phyloP scores from a whole-genome alignment of 768 basidiomycete genomes.

The Hericium rajendrae region DNA sequence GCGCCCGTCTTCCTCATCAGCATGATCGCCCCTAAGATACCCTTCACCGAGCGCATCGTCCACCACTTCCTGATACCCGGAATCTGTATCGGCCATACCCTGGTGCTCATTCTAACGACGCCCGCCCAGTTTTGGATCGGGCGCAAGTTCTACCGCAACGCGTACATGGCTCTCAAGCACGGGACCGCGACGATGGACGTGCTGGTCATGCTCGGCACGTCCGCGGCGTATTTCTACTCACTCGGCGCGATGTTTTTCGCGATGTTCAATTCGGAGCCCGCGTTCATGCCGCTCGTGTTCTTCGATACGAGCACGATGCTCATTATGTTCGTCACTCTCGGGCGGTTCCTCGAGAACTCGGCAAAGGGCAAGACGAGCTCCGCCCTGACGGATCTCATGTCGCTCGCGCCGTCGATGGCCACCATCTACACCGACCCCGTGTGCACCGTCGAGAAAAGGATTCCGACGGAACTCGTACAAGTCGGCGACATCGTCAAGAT shows the following conservation, averaged over 20 bases:
- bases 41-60: constrained; percentile 46
- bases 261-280: constrained; percentile 49
- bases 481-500: constrained; percentile 90
- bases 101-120: constrained; percentile 70
- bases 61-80: constrained; percentile 45
- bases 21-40: constrained; percentile 73
- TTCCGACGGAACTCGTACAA: constrained; percentile 91
- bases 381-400: constrained; percentile 93
- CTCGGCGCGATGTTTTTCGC: constrained; percentile 59
- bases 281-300: constrained; percentile 78
- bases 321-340: constrained; percentile 93
- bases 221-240: constrained; percentile 90
- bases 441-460: constrained; percentile 79
- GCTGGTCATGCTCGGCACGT: constrained; percentile 90
- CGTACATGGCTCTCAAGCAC: constrained; percentile 88
- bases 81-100: constrained; percentile 73
- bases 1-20: constrained; percentile 88
- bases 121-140: constrained; percentile 94
- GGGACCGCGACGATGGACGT: constrained; percentile 95
- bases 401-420: constrained; percentile 90
- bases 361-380: constrained; percentile 97
- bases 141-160: constrained; percentile 75
- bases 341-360: constrained; percentile 90
- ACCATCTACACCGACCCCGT: constrained; percentile 86
- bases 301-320: constrained; percentile 99